Evolutionary conservation across 306 rosid genomes (phyloP).

Genomic region (Trichosanthes cucumerina): DNA sequence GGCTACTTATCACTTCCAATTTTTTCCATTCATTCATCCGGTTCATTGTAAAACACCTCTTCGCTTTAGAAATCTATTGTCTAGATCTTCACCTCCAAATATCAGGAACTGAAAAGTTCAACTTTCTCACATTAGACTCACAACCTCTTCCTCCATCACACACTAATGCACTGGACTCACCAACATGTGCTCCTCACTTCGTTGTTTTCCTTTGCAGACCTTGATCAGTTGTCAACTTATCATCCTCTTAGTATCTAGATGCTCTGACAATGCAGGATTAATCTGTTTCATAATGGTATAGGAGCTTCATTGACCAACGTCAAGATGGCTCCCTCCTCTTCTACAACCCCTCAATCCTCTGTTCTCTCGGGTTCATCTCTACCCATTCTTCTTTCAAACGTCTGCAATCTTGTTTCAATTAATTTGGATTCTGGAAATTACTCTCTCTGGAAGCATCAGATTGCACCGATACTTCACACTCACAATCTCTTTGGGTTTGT

Average conservation of each 20-base stretch:
- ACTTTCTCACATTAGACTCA: background rate
- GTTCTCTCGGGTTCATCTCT: too few species aligned
- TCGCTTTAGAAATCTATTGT: background rate
- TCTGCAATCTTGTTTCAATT: too few species aligned
- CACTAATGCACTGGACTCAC: background rate
- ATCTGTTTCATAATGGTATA: background rate
- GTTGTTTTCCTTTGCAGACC: background rate
- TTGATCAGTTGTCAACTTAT: background rate
- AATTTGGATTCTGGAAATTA: too few species aligned
- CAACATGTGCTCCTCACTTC: background rate
- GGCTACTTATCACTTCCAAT: background rate
- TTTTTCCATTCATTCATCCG: background rate
- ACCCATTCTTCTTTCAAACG: too few species aligned
- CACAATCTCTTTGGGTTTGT: too few species aligned
- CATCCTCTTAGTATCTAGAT: background rate
- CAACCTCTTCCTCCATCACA: background rate
- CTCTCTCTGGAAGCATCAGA: too few species aligned
- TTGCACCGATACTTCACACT: too few species aligned
- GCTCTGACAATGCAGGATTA: background rate
- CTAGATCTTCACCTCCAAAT: background rate
- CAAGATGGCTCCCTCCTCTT: too few species aligned
- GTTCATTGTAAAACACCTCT: background rate
- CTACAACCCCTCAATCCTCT: too few species aligned
- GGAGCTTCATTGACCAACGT: too few species aligned
- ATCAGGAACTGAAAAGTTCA: background rate